Base-by-base conservation (phyloP, 2,329 filamentous ascomycete genomes). In the Chalaropsis thielavioides region DNA sequence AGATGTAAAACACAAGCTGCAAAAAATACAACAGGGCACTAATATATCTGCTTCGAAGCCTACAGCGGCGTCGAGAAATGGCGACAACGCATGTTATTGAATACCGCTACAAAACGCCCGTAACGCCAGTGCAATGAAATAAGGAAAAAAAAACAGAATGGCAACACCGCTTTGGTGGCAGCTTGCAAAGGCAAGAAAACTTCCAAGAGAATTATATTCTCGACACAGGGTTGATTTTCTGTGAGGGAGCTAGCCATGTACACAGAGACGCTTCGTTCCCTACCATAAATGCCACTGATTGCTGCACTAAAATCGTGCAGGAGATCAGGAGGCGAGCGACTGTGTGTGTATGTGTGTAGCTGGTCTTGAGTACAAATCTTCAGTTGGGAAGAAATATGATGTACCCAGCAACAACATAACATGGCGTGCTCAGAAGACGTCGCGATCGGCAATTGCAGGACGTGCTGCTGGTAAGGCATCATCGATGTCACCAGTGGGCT, bases 381-480 rank as follows among this genome's bases (percentile, higher is more conserved):
- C 31, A 35, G 46, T 13, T 51, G 13, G 13, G n/a, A 22, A 24
- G 46, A 51, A 51, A 4, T n/a, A 19, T 24, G 11, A 19, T 49
- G 22, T 49, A n/a, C 3, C 46, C n/a, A 49, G 11, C 4, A 49
- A 19, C 46, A 24, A 13, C n/a, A 35, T 35, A 35, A 35, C 31
- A 35, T 22, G 8, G 4, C 22, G 10, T 24, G 5, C 10, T 27
- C 27, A 67, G 31, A 64, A 46, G 31, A 65, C 61, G 5, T 54
- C 67, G 43, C 38, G 31, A 8, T 40, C 64, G 2, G 27, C 65
- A 19, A 67, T 56, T 19, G 41, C 65, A 17, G 61, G 61, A 3
- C 74, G 79, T 11, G 78, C 82, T 6, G 82, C 83, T 13, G 83
- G 82, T 15, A 88, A 80, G 64, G 87, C 84, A 67, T 85, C 81